phyloP scores from a whole-genome alignment of 2,329 filamentous ascomycete genomes.

The Microdochium bolleyi region DNA sequence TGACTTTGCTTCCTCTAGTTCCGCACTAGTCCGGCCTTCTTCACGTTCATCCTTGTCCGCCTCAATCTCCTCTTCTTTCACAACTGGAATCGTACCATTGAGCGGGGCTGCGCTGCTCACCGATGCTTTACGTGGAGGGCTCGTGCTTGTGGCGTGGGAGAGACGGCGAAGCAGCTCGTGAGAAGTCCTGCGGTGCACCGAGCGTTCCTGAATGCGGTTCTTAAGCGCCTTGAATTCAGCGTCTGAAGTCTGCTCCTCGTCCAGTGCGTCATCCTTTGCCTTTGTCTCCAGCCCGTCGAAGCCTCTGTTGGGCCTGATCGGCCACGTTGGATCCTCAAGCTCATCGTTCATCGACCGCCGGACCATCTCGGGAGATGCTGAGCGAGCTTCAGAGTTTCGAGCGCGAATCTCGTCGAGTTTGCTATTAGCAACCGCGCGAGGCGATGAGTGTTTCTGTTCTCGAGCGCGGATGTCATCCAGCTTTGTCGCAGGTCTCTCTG shows the following conservation, averaged over 20 bases:
- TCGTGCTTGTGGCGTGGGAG: constrained; percentile 37
- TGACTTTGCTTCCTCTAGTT: constrained; percentile 2
- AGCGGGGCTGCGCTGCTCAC: constrained; percentile 5
- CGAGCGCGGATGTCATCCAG: constrained; percentile 39
- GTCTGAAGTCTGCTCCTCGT: background rate
- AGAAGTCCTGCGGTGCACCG: background rate
- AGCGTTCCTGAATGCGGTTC: background rate
- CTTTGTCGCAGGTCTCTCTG: constrained; percentile 22
- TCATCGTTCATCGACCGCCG: constrained; percentile 19
- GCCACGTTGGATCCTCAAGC: constrained; percentile 2
- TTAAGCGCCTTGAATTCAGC: constrained; percentile 18
- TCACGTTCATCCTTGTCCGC: background rate
- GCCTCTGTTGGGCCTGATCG: background rate
- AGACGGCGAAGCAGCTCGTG: constrained; percentile 39
- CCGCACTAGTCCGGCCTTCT: background rate
- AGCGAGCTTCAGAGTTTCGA: constrained; percentile 32
- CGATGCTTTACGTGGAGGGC: constrained; percentile 20
- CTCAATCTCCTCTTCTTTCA: constrained; percentile 3
- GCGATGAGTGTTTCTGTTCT: constrained; percentile 35
- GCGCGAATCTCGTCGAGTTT: constrained; percentile 45
- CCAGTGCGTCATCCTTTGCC: constrained; percentile 2
- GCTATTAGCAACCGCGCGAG: constrained; percentile 36
- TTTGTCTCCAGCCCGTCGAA: background rate
- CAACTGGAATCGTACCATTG: background rate
- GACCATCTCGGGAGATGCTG: constrained; percentile 31